Base-by-base conservation (phyloP, 257 asterid genomes). In the Verbena officinalis region DNA sequence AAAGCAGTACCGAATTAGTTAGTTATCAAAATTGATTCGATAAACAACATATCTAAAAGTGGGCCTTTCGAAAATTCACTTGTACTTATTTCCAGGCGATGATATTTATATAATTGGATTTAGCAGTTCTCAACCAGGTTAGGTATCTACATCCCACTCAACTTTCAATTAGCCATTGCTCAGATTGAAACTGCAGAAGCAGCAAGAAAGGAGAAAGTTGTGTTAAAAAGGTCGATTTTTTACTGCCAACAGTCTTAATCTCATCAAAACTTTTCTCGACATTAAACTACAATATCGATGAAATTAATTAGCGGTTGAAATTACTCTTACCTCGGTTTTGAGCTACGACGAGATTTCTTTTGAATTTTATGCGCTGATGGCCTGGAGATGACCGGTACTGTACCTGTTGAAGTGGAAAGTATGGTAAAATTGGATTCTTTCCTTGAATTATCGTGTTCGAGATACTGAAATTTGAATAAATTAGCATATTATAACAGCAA, bases 311-410 rank as follows among this genome's bases (percentile, higher is more conserved):
- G 36, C 60, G 42, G 19, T 21, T 22, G 59, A 54, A 55, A n/a
- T 45, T 51, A 11, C 20, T 5, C 27, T 38, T 33, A 74, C 79
- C 75, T 68, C 71, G 27, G 67, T 3, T 68, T 59, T 39, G 70
- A 49, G 62, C 58, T 8, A 31, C 9, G 45, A 65, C 13, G 59
- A 61, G 22, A 19, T 31, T 39, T 20, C 39, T 65, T 59, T 16
- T 38, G 49, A 58, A 58, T 21, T 69, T 62, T 49, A 44, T 68
- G 68, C 50, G 20, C 11, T 16, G 64, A 23, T 4, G 39, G 68
- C 43, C 54, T 12, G 57, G 21, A 20, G 30, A 57, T 20, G 40
- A 51, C 31, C 7, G 14, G 48, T 3, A 22, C 22, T 43, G 17
- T 10, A 61, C 23, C 58, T 46, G 65, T 19, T 24, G 66, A 36